Conservation (phyloP, 75 land plant species). For the Selaginella moellendorffii region DNA sequence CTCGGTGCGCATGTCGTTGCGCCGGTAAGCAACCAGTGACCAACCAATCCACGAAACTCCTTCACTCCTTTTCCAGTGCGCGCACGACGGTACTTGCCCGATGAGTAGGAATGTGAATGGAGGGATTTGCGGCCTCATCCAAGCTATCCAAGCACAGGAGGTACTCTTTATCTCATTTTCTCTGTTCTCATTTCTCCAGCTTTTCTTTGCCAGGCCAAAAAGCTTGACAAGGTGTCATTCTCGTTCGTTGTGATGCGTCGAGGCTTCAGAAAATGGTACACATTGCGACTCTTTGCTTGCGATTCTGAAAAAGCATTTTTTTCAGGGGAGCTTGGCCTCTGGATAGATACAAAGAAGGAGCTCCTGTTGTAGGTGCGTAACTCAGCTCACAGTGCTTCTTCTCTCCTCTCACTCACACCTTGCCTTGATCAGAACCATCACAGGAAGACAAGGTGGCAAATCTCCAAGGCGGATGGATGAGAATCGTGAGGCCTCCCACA, state of each 20-base stretch:
- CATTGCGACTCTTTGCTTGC: background rate
- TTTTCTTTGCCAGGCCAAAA: background rate
- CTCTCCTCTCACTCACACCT: too few relatives aligned
- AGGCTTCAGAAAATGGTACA: background rate
- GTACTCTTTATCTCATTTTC: background rate
- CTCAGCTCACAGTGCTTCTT: too few relatives aligned
- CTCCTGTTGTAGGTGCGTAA: background rate
- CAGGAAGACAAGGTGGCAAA: background rate
- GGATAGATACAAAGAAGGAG: background rate
- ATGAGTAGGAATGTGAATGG: background rate
- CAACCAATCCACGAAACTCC: too few relatives aligned
- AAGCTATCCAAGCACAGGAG: background rate
- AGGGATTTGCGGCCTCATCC: background rate
- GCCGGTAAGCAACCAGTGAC: background rate
- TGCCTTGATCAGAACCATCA: background rate
- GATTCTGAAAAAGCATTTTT: too few relatives aligned
- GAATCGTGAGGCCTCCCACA: background rate
- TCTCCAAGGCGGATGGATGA: background rate
- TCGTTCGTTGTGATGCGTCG: background rate
- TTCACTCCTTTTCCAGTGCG: background rate
- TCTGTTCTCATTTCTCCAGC: background rate
- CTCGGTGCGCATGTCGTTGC: background rate
- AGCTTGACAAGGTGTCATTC: background rate
- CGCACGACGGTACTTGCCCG: background rate
- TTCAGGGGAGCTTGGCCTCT: background rate